phyloP scores from a whole-genome alignment of 2,329 filamentous ascomycete species.

The Lachnellula cervina region DNA sequence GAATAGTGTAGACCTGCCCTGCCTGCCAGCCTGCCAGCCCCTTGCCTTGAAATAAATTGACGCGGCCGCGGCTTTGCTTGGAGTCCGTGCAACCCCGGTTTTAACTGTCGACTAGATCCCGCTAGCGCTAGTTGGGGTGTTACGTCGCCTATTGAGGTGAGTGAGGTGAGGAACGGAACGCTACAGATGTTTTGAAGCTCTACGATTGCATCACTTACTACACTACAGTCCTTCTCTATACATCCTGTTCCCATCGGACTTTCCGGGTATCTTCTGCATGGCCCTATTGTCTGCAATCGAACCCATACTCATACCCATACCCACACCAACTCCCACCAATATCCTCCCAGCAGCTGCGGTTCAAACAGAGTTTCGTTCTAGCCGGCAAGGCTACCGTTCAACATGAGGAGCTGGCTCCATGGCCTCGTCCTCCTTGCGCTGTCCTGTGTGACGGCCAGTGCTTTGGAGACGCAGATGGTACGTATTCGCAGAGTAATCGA shows the following conservation, averaged over 20 bases:
- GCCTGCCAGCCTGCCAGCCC: no score
- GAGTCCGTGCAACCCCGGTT: constrained; percentile 1
- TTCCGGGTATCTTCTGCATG: constrained; percentile 13
- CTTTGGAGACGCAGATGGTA: constrained; percentile 56
- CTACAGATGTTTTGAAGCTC: background rate
- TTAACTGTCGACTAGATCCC: constrained; percentile 13
- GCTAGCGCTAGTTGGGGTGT: background rate
- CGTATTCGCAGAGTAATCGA: constrained; percentile 17
- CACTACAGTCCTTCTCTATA: background rate
- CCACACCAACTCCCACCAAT: background rate
- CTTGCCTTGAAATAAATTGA: background rate
- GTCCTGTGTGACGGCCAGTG: constrained; percentile 49
- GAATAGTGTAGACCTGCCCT: background rate
- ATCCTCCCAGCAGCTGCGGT: background rate
- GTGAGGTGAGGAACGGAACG: background rate
- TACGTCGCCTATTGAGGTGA: constrained; percentile 17
- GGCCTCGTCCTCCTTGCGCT: constrained; percentile 47
- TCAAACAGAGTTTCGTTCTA: background rate
- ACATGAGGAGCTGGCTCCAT: constrained; percentile 52
- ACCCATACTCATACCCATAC: background rate
- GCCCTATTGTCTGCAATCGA: constrained; percentile 10
- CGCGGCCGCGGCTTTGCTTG: constrained; percentile 17
- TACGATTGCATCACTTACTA: background rate
- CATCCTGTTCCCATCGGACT: constrained; percentile 1
- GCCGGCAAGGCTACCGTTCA: constrained; percentile 29